phyloP scores from a whole-genome alignment of 345 rosid genomes.

The Sonneratia alba region DNA sequence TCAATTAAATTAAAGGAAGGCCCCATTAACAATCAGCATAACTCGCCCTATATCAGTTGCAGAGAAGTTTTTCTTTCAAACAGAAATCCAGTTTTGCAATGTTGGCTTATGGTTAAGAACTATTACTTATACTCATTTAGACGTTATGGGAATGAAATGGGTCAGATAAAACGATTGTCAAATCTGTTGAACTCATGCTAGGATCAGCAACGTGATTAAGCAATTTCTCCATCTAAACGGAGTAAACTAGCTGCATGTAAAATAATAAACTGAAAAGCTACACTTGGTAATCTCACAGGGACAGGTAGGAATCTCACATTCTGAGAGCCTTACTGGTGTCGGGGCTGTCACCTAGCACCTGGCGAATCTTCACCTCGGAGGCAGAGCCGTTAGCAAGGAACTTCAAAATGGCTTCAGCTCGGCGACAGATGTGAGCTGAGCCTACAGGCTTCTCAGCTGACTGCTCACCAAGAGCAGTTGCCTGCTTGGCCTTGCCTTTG shows the following conservation, averaged over 20 bases:
- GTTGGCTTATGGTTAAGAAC: not conserved
- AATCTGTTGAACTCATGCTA: not conserved
- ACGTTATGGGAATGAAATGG: not conserved
- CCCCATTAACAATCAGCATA: not conserved
- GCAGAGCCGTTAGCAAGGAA: constrained; percentile 54
- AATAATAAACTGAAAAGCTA: not conserved
- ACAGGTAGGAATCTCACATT: constrained; percentile 32
- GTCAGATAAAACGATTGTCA: not conserved
- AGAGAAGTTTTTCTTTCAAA: not conserved
- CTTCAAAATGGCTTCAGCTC: constrained; percentile 67
- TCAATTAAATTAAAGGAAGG: not conserved
- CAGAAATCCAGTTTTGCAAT: not conserved
- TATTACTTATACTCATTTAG: not conserved
- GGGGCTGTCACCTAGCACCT: constrained; percentile 73
- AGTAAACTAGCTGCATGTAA: not conserved
- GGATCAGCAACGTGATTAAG: not conserved
- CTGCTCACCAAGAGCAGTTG: constrained; percentile 4
- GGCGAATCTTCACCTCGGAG: constrained; percentile 67
- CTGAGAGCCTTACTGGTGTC: constrained; percentile 98
- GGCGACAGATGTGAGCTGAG: constrained; percentile 40
- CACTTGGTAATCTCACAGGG: not conserved
- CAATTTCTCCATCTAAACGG: not conserved
- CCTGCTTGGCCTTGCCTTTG: constrained; percentile 12
- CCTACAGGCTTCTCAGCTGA: constrained; percentile 22
- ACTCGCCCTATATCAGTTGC: not conserved